Conservation (phyloP, 768 basidiomycete species). For the Flagelloscypha sp. region DNA sequence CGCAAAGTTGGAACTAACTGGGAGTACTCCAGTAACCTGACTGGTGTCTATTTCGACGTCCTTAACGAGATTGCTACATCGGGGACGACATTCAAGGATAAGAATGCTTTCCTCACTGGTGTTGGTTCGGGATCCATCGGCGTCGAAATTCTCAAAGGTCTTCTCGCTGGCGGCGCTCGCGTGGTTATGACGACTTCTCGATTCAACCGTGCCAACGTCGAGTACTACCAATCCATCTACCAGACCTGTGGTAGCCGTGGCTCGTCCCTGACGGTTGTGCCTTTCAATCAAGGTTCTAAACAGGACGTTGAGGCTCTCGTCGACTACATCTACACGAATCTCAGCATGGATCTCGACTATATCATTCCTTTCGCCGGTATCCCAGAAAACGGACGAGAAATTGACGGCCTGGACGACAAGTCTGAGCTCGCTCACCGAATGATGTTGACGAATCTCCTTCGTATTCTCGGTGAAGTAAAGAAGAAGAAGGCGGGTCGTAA, state of each 20-base stretch:
- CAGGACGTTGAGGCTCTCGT: slow-evolving; percentile 97
- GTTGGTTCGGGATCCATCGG: slow-evolving; percentile 98
- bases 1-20: slow-evolving; percentile 91
- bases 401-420: slow-evolving; percentile 93
- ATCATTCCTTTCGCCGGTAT: slow-evolving; percentile 98
- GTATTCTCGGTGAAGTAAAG: slow-evolving; percentile 95
- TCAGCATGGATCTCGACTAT: slow-evolving; percentile 96
- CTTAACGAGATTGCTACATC: slow-evolving; percentile 97
- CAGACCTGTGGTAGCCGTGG: slow-evolving; percentile 92
- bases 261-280: slow-evolving; percentile 94
- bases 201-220: slow-evolving; percentile 90
- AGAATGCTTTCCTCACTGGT: slow-evolving; percentile 96
- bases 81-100: slow-evolving; percentile 97
- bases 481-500: slow-evolving; percentile 94
- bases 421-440: slow-evolving; percentile 98
- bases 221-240: slow-evolving; percentile 98
- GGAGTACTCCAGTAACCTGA: slow-evolving; percentile 97
- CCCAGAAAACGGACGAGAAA: slow-evolving; percentile 97
- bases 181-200: slow-evolving; percentile 98
- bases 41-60: slow-evolving; percentile 91
- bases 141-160: slow-evolving; percentile 93
- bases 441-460: slow-evolving; percentile 96
- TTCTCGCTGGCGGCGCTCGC: slow-evolving; percentile 92
- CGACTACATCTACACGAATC: slow-evolving; percentile 94
- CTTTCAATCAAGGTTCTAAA: slow-evolving; percentile 98